Base-by-base conservation (phyloP, 257 asterid species). In the Plantago ovata region DNA sequence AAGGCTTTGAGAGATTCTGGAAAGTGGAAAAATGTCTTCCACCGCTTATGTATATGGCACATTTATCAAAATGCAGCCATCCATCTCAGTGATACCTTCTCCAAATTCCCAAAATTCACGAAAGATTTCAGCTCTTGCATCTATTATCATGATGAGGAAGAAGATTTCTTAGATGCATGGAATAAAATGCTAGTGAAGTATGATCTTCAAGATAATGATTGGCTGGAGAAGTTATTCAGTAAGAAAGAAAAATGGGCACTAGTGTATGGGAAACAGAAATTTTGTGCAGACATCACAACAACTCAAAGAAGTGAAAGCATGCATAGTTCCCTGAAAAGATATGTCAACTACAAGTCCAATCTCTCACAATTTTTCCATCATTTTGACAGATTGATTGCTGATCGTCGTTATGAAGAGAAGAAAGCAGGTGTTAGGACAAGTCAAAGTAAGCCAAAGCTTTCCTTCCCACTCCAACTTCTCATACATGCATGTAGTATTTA, bases 21-120 rank as follows among this genome's bases (percentile, higher is more conserved):
- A n/a, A 13, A 33, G 6, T 38, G 62, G 62, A 23, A 23, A 0
- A 19, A 42, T 18, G 40, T 49, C 7, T 11, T 9, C 10, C 60
- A 54, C 9, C 24, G 45, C 12, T 9, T 54, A 16, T 54, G 28
- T 2, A 54, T 54, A 6, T 54, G 45, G 45, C 45, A 54, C 36
- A 54, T 54, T 6, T 54, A 54, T 12, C 45, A 36, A 54, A 54
- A 54, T 36, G 60, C 60, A 33, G 45, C 60, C 13, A n/a, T 2
- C 18, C 24, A 54, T 33, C 60, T 54, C 15, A 9, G 45, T 16
- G n/a, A 22, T 9, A 43, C 9, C 3, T 15, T 36, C 15, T 1
- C 11, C 3, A 54, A 7, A 0, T 36, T 54, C 10, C 24, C 44
- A n/a, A 16, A 0, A 2, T 33, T 54, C 15, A 32, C 7, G 0